phyloP scores from a whole-genome alignment of 495 filamentous ascomycete species.

The Hypoxylon crocopeplum region DNA sequence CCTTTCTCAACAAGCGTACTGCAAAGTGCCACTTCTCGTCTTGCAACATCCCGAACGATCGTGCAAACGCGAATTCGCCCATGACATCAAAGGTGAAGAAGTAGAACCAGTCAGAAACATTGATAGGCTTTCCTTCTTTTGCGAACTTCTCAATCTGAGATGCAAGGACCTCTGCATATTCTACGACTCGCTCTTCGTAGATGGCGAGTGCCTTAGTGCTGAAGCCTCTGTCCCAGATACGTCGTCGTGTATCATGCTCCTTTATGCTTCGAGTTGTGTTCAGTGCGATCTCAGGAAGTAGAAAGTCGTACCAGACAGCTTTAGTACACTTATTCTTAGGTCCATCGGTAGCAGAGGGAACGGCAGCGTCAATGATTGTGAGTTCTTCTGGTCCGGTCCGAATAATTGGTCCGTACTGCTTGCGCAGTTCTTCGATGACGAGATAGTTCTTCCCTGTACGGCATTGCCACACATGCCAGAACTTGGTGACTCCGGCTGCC shows the following conservation, averaged over 20 bases:
- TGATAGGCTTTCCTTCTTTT: constrained; percentile 22
- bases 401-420: constrained; percentile 47
- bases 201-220: constrained; percentile 33
- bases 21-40: constrained; percentile 44
- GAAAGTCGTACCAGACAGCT: constrained; percentile 51
- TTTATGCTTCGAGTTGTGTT: constrained; percentile 40
- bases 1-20: constrained; percentile 40
- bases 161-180: constrained; percentile 41
- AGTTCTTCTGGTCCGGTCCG: constrained; percentile 48
- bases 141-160: constrained; percentile 30
- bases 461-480: constrained; percentile 45
- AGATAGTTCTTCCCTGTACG: constrained; percentile 42
- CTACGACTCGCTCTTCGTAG: constrained; percentile 28
- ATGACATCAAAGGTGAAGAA: constrained; percentile 54
- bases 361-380: constrained; percentile 46
- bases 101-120: constrained; percentile 42
- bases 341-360: constrained; percentile 38
- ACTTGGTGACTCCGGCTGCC: constrained; percentile 46
- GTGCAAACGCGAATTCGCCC: constrained; percentile 51
- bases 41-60: constrained; percentile 49
- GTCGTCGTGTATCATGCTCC: constrained; percentile 41
- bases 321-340: constrained; percentile 43
- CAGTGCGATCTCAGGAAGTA: constrained; percentile 41
- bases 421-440: constrained; percentile 40
- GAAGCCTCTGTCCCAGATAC: constrained; percentile 45